Conservation (phyloP, 148 eudicot species). For the Chenopodium suecicum region DNA sequence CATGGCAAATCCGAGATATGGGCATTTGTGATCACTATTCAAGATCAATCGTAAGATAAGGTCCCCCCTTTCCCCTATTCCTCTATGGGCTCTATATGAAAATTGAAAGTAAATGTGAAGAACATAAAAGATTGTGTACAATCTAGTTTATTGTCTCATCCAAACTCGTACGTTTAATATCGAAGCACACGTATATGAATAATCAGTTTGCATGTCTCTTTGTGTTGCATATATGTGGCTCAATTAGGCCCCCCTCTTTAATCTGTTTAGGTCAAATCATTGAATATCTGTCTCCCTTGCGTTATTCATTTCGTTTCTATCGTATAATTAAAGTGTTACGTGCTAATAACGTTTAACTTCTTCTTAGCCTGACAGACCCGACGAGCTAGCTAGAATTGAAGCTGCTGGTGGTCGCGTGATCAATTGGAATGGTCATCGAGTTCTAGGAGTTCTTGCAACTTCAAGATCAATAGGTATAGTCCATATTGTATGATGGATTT, state of each 20-base stretch:
- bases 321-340: too few relatives aligned
- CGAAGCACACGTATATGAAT: background rate
- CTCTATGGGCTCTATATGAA: background rate
- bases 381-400: conserved; percentile 73
- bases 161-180: background rate
- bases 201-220: conserved; percentile 6
- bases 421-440: conserved; percentile 66
- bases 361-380: conserved; percentile 68
- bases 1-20: background rate
- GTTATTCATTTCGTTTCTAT: background rate
- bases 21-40: background rate
- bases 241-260: conserved; percentile 8
- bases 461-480: conserved; percentile 73
- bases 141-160: conserved; percentile 15
- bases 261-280: background rate
- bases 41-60: background rate
- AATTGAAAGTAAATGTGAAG: conserved; percentile 10
- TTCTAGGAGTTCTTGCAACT: conserved; percentile 72
- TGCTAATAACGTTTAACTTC: conserved; percentile 1
- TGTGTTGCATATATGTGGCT: conserved; percentile 9
- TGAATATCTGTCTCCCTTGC: background rate
- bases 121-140: conserved; percentile 25
- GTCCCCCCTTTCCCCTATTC: background rate
- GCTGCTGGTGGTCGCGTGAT: conserved; percentile 66
- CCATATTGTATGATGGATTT: background rate